Base-by-base conservation (phyloP, 1,139 yeast genomes). In the Candida freyschussii region DNA sequence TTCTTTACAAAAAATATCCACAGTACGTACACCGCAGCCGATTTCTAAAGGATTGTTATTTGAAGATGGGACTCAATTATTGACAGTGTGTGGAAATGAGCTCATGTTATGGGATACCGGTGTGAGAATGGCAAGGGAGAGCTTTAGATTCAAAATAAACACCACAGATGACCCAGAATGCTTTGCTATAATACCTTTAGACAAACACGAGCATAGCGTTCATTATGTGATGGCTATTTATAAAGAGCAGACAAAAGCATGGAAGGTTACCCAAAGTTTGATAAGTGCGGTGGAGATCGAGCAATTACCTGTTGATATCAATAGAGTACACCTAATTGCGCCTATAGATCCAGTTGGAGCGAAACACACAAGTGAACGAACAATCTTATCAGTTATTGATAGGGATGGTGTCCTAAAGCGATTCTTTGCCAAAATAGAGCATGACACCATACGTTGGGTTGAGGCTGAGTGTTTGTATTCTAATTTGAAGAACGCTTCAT, bases 321-420 rank as follows among this genome's bases (percentile, higher is more conserved):
- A 57, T 5, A 53, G 54, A 1, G 56, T 78, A 4, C 67, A 68
- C 40, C 56, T 62, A 15, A 72, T 81, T 7, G 67, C 80, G 2
- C 64, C 76, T 0, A 76, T 84, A 13, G 91, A 85, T 49, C 82
- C 84, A 1, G 82, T 76, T 5, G 81, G 81, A 13, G 67, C 58
- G 52, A 48, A 67, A 28, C 56, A 62, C 46, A 40, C 60, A 30
- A 52, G 56, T 54, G 39, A 60, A 57, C 34, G 67, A 53, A 44
- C 74, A 61, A 38, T 83, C 7, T 53, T 86, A 9, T 70, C 87
- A 0, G 64, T 78, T 0, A 74, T 82, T 6, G 73, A 81, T 13
- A 48, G 52, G 1, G 45, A 53, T 0, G 96, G 95, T 1, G 39
- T 60, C 4, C 63, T 84, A n/a, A 61, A 64, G 25, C 66, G 76